Percentiles rank a stretch among this genome's conserved stretches.
Conservation (phyloP, 2,329 filamentous ascomycete species). For the Botrytis deweyae region DNA sequence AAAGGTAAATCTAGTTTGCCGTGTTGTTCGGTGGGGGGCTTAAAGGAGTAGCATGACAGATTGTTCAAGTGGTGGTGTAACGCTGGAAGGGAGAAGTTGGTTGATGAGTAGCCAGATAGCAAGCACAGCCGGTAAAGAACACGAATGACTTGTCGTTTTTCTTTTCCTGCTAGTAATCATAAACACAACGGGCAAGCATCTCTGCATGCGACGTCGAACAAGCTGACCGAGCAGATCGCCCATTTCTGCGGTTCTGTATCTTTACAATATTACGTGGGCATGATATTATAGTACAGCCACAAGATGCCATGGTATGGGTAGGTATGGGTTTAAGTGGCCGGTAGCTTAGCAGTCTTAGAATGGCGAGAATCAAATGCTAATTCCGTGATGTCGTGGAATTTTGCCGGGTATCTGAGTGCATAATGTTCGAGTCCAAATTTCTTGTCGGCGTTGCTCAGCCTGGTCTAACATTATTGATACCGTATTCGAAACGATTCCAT, state of each 20-base stretch:
- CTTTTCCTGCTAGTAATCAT: slow-evolving; percentile 20
- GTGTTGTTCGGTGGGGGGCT: slow-evolving; percentile 26
- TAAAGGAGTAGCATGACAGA: slow-evolving; percentile 26
- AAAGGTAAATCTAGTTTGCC: slow-evolving; percentile 18
- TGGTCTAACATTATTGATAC: slow-evolving; percentile 15
- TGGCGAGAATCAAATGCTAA: slow-evolving; percentile 11
- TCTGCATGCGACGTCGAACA: slow-evolving; percentile 34
- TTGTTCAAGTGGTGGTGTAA: slow-evolving; percentile 23
- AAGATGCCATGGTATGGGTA: slow-evolving; percentile 25
- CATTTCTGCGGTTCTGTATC: slow-evolving; percentile 17
- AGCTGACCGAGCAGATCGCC: slow-evolving; percentile 26
- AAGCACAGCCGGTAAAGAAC: slow-evolving; percentile 23
- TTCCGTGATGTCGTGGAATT: slow-evolving; percentile 27
- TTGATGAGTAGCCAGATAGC: slow-evolving; percentile 25
- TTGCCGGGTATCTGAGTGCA: slow-evolving; percentile 32
- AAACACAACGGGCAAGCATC: slow-evolving; percentile 24
- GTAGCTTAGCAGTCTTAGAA: slow-evolving; percentile 24
- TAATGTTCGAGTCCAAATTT: slow-evolving; percentile 24
- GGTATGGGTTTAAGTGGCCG: slow-evolving; percentile 14
- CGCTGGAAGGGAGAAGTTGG: slow-evolving; percentile 15
- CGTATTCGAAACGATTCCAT: slow-evolving; percentile 18
- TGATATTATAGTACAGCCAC: slow-evolving; percentile 27
- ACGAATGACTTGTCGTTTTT: slow-evolving; percentile 24
- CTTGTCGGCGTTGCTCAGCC: slow-evolving; percentile 20
- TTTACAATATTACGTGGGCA: slow-evolving; percentile 24